Base-by-base conservation (phyloP, 1,284 basidiomycete species). In the Schizophyllum amplum region DNA sequence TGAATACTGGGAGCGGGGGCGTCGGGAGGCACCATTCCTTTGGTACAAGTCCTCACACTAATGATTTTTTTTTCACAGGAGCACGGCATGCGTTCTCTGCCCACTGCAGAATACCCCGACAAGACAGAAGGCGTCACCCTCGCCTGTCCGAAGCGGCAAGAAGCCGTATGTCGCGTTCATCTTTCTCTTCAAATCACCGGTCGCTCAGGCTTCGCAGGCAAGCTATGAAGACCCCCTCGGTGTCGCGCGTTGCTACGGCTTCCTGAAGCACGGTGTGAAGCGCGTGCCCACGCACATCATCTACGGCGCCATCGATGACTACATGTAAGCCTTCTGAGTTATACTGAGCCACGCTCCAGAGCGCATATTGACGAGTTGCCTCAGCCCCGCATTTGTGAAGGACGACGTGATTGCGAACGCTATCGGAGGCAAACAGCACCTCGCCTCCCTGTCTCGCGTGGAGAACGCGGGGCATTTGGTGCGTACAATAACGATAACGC, bases 121-220 rank as follows among this genome's bases (percentile, higher is more conserved):
- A 70, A 73, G 60, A 69, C 62, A 15, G 68, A 71, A 33, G 79
- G 80, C 13, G 77, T 83, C 5, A 82, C 80, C 5, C 66, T 82
- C 15, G 79, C 73, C 61, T 82, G 79, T 60, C 68, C 69, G 13
- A 73, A 72, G 47, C 57, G 59, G 4, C 78, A 79, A 53, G 81
- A 83, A 66, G 68, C 72, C n/a, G 75, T 76, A 54, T 20, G 68
- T 66, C 13, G 6, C 27, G 13, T 17, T 33, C 42, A 55, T 4
- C 47, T n/a, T 46, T 52, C 17, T 52, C 24, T 51, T 24, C 55
- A n/a, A 21, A 5, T 33, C 27, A 5, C 6, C 5, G 6, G 6
- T 33, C 6, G 13, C 27, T 13, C 27, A 6, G 13, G 27, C 13
- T 13, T 5, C 13, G 13, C 13, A 33, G 79, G 79, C 78, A 1